Percentiles rank a stretch among this genome's conserved stretches.
These are phyloP conservation scores for Medicago arabica DNA, from an alignment of 306 rosid species.

Conservation along the genomic window DNA sequence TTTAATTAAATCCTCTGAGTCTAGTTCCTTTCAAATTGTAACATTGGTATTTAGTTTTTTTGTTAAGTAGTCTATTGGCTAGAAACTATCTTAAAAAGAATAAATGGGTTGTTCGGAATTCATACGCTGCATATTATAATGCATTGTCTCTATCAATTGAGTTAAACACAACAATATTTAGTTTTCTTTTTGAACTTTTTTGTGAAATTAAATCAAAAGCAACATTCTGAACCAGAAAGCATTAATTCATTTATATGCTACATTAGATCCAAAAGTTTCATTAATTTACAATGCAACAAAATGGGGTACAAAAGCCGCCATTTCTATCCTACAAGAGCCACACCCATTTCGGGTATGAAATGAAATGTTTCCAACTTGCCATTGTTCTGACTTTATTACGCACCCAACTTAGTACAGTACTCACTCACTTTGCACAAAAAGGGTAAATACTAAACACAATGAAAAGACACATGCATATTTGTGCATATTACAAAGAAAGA, in stretches of 20 bases:
- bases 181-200: not conserved
- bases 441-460: slow-evolving; percentile 36
- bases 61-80: too few relatives aligned
- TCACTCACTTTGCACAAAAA: slow-evolving; percentile 31
- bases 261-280: slow-evolving; percentile 34
- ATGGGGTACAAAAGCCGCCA: slow-evolving; percentile 33
- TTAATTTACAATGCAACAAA: slow-evolving; percentile 38
- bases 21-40: too few relatives aligned
- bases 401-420: not conserved
- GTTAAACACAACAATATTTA: too few relatives aligned
- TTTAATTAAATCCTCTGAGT: too few relatives aligned
- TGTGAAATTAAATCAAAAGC: slow-evolving; percentile 4
- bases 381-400: slow-evolving; percentile 34
- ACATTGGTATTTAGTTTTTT: too few relatives aligned
- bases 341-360: slow-evolving; percentile 26
- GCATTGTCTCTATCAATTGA: too few relatives aligned
- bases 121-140: too few relatives aligned
- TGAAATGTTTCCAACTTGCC: slow-evolving; percentile 5
- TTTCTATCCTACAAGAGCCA: slow-evolving; percentile 37
- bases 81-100: too few relatives aligned
- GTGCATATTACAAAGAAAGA: not conserved
- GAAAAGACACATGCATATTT: not conserved
- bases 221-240: not conserved
- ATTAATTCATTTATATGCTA: slow-evolving; percentile 38
- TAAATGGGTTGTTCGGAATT: too few relatives aligned